phyloP scores from a whole-genome alignment of 495 filamentous ascomycete species.

The Aspergillus mulundensis region DNA sequence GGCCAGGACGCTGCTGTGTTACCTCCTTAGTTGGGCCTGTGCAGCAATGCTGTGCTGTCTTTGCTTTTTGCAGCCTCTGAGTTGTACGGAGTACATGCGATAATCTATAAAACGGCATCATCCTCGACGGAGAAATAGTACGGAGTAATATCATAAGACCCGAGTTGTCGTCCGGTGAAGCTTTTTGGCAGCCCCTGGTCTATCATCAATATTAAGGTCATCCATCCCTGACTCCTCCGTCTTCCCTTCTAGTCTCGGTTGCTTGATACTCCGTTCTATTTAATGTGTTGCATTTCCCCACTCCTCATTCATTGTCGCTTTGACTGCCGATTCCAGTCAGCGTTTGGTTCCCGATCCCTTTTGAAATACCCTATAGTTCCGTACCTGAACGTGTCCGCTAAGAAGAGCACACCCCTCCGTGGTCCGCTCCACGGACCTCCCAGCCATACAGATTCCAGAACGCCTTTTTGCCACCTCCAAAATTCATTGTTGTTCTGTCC shows the following conservation, averaged over 20 bases:
- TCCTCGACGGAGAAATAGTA: background rate
- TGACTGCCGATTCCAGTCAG: background rate
- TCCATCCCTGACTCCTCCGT: background rate
- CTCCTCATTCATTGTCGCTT: background rate
- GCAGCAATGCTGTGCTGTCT: background rate
- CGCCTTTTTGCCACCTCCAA: background rate
- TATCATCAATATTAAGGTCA: too few relatives aligned
- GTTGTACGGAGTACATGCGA: background rate
- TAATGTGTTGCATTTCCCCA: background rate
- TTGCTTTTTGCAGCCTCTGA: constrained; percentile 8
- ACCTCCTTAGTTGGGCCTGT: too few relatives aligned
- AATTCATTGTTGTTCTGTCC: background rate
- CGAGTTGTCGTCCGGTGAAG: constrained; percentile 10
- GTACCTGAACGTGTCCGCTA: too few relatives aligned
- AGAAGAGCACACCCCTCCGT: background rate
- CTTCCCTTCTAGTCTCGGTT: background rate
- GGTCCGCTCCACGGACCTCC: too few relatives aligned
- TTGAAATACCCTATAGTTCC: too few relatives aligned
- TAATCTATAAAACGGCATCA: background rate
- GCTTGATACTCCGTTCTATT: background rate
- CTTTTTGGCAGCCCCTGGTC: background rate
- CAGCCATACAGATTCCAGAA: background rate
- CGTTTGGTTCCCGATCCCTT: too few relatives aligned
- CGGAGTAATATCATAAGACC: background rate
- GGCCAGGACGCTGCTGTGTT: background rate